Evolutionary conservation across 2,329 filamentous ascomycete genomes (phyloP), one percentile per base, ranked within the genome.

Genomic region (Fusarium ambrosium): DNA sequence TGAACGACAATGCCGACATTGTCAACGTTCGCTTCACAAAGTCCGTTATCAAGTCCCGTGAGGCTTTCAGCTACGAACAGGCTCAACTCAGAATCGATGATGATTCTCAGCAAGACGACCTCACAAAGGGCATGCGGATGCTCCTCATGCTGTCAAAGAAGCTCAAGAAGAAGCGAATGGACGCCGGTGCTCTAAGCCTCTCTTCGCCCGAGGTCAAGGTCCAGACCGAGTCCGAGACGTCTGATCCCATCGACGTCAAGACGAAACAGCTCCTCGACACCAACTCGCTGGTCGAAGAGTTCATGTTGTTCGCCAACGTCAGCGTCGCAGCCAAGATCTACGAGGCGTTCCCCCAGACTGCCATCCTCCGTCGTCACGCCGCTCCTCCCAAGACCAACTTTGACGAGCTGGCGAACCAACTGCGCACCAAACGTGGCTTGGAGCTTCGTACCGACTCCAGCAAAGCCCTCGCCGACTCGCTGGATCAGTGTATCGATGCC

Each of bases 171-270:
- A 98, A 97, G 88, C 94, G 97, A 78, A 96, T 98, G 92, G 95
- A 97, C 78, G 96, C 96, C 8, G 97, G 97, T 78, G 97, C 97
- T 1, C 87, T 99, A 71, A 98, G 97, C 81, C 90, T 99, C 56
- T 97, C 97, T 1, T 98, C 95, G n/a, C 97, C 97, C 18, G 97
- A 99, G 87, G 95, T 99, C 79, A 95, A 95, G 82, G 94, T 99
- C 34, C 94, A 98, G 83, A 94, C 94, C 79, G 96, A 98, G 82
- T 97, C 94, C 10, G 97, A 99, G 84, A 97, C 96, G 1, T 97
- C 95, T 2, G 97, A 98, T 80, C 96, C 97, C 1, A 93, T 98
- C 64, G 97, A 98, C 79, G 94, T 99, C 77, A 95, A 98, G 87
- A 97, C 95, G 7, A 99, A 99, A 85, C 90, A 95, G 78, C 91